A percentile compares a stretch with the other conserved stretches of the same genome.
Conservation (phyloP, 163 green algal genomes). For the Smithsoniella earleae region DNA sequence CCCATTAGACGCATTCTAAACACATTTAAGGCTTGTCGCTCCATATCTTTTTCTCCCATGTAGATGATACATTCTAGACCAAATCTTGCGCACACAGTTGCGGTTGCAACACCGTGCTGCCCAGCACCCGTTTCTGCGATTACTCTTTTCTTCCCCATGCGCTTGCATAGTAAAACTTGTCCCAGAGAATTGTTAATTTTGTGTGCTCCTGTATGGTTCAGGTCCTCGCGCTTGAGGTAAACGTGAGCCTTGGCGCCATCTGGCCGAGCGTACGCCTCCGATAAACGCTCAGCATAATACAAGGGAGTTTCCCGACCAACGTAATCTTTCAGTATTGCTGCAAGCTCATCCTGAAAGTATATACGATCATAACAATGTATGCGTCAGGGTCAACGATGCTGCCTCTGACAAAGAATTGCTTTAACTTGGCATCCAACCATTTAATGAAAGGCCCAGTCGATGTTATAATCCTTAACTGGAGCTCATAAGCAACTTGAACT, state of each 20-base stretch:
- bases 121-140: conserved; percentile 97
- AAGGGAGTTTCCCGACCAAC: conserved; percentile 89
- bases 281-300: conserved; percentile 91
- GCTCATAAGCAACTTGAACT: not conserved
- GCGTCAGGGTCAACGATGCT: not conserved
- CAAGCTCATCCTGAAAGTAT: conserved; percentile 72
- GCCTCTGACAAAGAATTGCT: not conserved
- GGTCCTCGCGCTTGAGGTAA: conserved; percentile 97
- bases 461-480: not conserved
- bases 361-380: not conserved
- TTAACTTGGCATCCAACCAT: conserved; percentile 5
- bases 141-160: conserved; percentile 94
- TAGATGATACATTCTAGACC: conserved; percentile 96
- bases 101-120: conserved; percentile 96
- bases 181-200: conserved; percentile 99
- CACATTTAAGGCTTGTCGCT: conserved; percentile 93
- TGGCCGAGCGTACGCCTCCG: conserved; percentile 64
- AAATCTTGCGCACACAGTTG: conserved; percentile 89
- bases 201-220: conserved; percentile 98
- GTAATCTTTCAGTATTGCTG: conserved; percentile 87
- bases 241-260: conserved; percentile 79
- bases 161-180: conserved; percentile 85
- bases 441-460: not conserved
- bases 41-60: conserved; percentile 98
- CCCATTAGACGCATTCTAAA: conserved; percentile 97